Evolutionary conservation across 2,329 filamentous ascomycete species (phyloP).

Genomic region (Penicillium janthinellum): DNA sequence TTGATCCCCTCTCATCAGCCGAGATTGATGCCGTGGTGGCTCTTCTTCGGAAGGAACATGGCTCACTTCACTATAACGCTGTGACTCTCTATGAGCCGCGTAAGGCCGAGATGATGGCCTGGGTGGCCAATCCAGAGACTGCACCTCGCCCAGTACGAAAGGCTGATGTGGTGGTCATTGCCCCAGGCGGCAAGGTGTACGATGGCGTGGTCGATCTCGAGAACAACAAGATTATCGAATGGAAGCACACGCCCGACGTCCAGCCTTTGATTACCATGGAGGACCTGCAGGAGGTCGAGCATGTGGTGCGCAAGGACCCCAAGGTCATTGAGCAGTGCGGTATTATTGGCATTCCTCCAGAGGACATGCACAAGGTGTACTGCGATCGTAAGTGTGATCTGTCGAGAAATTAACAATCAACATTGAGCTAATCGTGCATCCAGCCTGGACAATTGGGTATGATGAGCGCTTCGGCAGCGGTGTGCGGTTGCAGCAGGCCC

Average conservation of each 20-base stretch:
- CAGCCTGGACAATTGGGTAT: slow-evolving; percentile 90
- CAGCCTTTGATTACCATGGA: slow-evolving; percentile 94
- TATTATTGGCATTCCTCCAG: slow-evolving; percentile 74
- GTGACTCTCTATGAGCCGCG: slow-evolving; percentile 82
- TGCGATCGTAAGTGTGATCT: slow-evolving; percentile 68
- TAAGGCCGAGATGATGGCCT: slow-evolving; percentile 79
- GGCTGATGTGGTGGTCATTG: slow-evolving; percentile 83
- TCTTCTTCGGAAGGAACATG: slow-evolving; percentile 69
- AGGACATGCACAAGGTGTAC: slow-evolving; percentile 94
- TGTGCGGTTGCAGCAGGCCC: slow-evolving; percentile 81
- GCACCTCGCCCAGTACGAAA: slow-evolving; percentile 67
- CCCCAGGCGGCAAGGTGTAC: slow-evolving; percentile 74
- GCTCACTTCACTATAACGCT: slow-evolving; percentile 79
- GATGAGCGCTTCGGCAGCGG: slow-evolving; percentile 83
- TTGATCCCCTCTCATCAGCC: slow-evolving; percentile 71
- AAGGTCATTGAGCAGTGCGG: slow-evolving; percentile 89
- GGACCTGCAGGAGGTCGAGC: slow-evolving; percentile 79
- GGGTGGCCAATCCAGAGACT: slow-evolving; percentile 67
- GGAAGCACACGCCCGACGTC: slow-evolving; percentile 73
- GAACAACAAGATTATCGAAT: slow-evolving; percentile 67
- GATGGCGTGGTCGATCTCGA: slow-evolving; percentile 79
- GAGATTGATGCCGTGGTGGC: slow-evolving; percentile 75
- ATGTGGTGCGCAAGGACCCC: slow-evolving; percentile 72
- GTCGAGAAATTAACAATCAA: too few species aligned
- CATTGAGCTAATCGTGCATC: slow-evolving; percentile 10